These are phyloP conservation scores for Artomyces pyxidatus DNA, from an alignment of 768 basidiomycete genomes.

Conservation along the genomic window DNA sequence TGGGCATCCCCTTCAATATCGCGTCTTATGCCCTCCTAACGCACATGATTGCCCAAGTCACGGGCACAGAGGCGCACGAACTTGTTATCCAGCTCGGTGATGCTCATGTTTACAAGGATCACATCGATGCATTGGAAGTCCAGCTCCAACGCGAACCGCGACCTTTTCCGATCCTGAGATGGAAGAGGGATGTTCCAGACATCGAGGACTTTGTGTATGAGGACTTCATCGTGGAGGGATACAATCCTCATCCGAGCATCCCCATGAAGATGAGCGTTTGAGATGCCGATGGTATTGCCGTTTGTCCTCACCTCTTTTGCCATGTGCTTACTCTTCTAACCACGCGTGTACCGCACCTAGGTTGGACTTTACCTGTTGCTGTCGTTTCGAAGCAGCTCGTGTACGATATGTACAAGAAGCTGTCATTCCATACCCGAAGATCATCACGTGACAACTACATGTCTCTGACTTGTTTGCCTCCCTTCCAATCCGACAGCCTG, in stretches of 20 bases:
- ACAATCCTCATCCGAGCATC: slow-evolving; percentile 75
- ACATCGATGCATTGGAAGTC: slow-evolving; percentile 75
- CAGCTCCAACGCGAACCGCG: slow-evolving; percentile 76
- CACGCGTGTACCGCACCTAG: neutral
- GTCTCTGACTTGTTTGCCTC: too few species aligned
- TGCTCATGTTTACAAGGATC: slow-evolving; percentile 93
- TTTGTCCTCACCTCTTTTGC: neutral
- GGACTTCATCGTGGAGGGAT: slow-evolving; percentile 86
- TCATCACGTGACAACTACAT: too few species aligned
- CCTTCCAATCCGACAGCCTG: too few species aligned
- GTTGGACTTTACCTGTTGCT: neutral
- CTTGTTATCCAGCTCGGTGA: slow-evolving; percentile 95
- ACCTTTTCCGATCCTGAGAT: slow-evolving; percentile 75
- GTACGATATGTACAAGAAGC: too few species aligned
- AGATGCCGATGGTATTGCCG: neutral
- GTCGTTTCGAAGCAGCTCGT: too few species aligned
- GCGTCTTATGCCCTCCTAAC: slow-evolving; percentile 96
- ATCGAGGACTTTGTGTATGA: slow-evolving; percentile 76
- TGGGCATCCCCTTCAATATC: slow-evolving; percentile 98
- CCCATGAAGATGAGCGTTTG: slow-evolving; percentile 96
- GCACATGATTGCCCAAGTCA: slow-evolving; percentile 95
- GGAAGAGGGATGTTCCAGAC: slow-evolving; percentile 54
- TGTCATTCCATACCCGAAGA: too few species aligned
- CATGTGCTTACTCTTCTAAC: neutral
- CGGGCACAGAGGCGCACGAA: slow-evolving; percentile 78